Percentiles rank a stretch among this genome's conserved stretches.
Conservation (phyloP, 306 rosid genomes). For the Betula pendula region DNA sequence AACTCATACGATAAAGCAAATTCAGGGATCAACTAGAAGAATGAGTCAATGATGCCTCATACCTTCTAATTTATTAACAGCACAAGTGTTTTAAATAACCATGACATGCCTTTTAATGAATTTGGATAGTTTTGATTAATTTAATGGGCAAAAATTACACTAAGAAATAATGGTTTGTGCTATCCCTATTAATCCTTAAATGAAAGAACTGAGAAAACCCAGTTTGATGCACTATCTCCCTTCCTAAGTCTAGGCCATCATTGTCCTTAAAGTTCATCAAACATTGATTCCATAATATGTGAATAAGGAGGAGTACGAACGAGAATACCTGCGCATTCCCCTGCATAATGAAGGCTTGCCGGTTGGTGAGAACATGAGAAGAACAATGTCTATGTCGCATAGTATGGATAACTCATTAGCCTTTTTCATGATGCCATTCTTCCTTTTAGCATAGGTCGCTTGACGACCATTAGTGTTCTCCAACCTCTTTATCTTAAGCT, state of each 20-base stretch:
- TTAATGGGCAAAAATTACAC: not conserved
- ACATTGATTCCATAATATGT: not conserved
- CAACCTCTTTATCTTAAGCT: slow-evolving; percentile 78
- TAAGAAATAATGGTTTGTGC: not conserved
- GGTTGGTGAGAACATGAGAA: slow-evolving; percentile 92
- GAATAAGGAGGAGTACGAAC: not conserved
- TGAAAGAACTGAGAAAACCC: not conserved
- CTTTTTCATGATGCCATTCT: slow-evolving; percentile 75
- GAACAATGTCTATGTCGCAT: slow-evolving; percentile 83
- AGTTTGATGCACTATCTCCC: not conserved
- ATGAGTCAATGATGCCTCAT: not conserved
- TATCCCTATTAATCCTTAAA: not conserved
- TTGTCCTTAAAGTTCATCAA: not conserved
- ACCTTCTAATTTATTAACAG: not conserved
- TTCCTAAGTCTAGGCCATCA: not conserved
- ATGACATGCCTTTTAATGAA: not conserved
- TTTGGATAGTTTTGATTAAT: not conserved
- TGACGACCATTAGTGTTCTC: slow-evolving; percentile 81
- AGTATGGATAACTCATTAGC: slow-evolving; percentile 83
- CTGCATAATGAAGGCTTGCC: slow-evolving; percentile 83
- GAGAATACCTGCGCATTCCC: slow-evolving; percentile 62
- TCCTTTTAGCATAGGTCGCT: slow-evolving; percentile 85
- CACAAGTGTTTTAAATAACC: not conserved
- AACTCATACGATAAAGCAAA: not conserved
- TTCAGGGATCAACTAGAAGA: not conserved